Conservation (phyloP, 306 rosid species). For the Dalbergia oliveri region DNA sequence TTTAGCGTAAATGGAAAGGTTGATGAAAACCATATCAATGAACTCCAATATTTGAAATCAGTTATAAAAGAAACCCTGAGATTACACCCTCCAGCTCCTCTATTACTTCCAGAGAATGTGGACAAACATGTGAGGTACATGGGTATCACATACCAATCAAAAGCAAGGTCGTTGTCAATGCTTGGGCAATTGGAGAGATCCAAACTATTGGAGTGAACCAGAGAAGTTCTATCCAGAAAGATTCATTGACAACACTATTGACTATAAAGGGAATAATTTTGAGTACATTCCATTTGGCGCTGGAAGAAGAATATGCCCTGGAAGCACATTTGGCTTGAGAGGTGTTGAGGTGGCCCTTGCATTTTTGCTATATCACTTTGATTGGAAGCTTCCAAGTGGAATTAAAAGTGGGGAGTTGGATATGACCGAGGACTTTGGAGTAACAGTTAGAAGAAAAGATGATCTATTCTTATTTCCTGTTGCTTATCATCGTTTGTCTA, state of each 20-base stretch:
- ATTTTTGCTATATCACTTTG: slow-evolving; percentile 42
- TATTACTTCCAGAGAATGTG: slow-evolving; percentile 49
- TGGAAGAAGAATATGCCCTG: slow-evolving; percentile 54
- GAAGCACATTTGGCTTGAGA: slow-evolving; percentile 40
- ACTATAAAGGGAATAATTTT: slow-evolving; percentile 40
- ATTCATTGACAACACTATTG: slow-evolving; percentile 29
- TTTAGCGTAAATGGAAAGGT: slow-evolving; percentile 18
- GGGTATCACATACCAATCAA: slow-evolving; percentile 49
- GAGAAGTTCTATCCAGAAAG: slow-evolving; percentile 50
- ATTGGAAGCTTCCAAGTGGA: slow-evolving; percentile 47
- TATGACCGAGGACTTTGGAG: slow-evolving; percentile 47
- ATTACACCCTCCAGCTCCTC: slow-evolving; percentile 49
- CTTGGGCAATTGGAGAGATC: slow-evolving; percentile 58
- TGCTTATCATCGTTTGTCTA: slow-evolving; percentile 6
- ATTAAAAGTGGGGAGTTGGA: slow-evolving; percentile 31
- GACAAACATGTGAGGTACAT: slow-evolving; percentile 36
- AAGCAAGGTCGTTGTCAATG: slow-evolving; percentile 39
- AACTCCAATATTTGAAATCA: slow-evolving; percentile 50
- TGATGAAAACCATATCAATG: slow-evolving; percentile 28
- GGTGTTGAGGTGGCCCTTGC: slow-evolving; percentile 35
- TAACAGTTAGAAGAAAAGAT: slow-evolving; percentile 36
- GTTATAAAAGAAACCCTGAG: slow-evolving; percentile 53
- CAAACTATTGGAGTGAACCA: slow-evolving; percentile 46
- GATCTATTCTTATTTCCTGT: slow-evolving; percentile 25
- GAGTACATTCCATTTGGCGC: slow-evolving; percentile 55